phyloP scores from a whole-genome alignment of 305 asterid species.

The Solanum hybrid region DNA sequence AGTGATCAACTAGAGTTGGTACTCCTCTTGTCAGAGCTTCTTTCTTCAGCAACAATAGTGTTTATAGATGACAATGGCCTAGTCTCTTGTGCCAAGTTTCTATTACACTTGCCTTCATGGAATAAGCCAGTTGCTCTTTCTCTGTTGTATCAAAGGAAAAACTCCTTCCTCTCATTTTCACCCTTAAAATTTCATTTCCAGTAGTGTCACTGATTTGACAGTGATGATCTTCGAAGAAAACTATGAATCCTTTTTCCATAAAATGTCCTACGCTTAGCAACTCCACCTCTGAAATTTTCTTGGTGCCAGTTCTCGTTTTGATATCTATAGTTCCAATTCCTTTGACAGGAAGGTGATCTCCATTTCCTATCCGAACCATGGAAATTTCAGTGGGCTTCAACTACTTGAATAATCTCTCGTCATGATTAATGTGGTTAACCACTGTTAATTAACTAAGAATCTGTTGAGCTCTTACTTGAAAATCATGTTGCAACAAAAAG shows the following conservation, averaged over 20 bases:
- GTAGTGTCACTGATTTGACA: not conserved
- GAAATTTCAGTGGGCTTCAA: not conserved
- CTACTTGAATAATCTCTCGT: not conserved
- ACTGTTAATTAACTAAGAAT: not conserved
- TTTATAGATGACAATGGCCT: not conserved
- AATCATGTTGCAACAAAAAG: too few relatives aligned
- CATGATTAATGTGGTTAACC: not conserved
- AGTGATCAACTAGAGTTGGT: not conserved
- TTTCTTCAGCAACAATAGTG: not conserved
- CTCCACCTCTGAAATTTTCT: not conserved
- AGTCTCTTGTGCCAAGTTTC: slow-evolving; percentile 6
- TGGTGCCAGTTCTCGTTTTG: not conserved
- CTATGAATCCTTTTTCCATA: not conserved
- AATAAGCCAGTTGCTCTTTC: not conserved
- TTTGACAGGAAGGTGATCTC: not conserved
- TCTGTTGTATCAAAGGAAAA: slow-evolving; percentile 4
- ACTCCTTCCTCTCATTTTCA: not conserved
- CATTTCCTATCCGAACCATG: not conserved
- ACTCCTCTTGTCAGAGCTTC: not conserved
- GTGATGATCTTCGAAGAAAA: not conserved
- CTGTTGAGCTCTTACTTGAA: not conserved
- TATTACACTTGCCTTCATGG: not conserved
- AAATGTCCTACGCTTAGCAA: not conserved
- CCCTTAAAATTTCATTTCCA: not conserved
- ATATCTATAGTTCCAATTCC: not conserved